Conservation (phyloP, 2,329 filamentous ascomycete genomes). For the Stachybotrys chartarum region DNA sequence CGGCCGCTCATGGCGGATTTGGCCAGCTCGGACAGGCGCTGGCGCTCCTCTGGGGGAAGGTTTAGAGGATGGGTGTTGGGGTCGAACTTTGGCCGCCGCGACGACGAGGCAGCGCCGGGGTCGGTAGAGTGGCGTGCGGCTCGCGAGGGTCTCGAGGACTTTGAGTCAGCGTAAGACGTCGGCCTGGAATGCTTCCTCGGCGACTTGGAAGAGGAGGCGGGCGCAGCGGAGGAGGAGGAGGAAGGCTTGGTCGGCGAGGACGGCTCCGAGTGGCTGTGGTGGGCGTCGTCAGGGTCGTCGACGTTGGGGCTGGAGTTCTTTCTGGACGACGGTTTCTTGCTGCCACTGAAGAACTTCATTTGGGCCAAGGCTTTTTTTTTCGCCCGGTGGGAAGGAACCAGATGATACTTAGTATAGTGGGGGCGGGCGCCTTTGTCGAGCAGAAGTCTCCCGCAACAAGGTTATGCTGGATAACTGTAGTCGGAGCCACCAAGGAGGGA, state of each 20-base stretch:
- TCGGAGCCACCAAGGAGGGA: background rate
- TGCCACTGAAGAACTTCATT: slow-evolving; percentile 45
- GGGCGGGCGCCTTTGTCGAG: slow-evolving; percentile 6
- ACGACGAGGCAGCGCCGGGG: slow-evolving; percentile 28
- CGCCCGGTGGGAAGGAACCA: slow-evolving; percentile 3
- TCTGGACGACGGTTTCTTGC: slow-evolving; percentile 35
- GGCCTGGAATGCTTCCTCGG: slow-evolving; percentile 22
- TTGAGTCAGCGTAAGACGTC: slow-evolving; percentile 20
- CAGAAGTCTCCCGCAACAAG: slow-evolving; percentile 29
- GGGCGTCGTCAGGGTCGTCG: slow-evolving; percentile 29
- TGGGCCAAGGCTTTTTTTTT: slow-evolving; percentile 14
- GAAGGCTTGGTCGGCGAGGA: slow-evolving; percentile 29
- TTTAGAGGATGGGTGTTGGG: slow-evolving; percentile 81
- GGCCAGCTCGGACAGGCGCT: slow-evolving; percentile 64
- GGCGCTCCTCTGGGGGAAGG: slow-evolving; percentile 80
- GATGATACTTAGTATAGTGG: slow-evolving; percentile 1
- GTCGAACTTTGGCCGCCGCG: slow-evolving; percentile 50
- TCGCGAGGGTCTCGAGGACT: slow-evolving; percentile 31
- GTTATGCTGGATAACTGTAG: slow-evolving; percentile 28
- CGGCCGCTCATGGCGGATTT: slow-evolving; percentile 48
- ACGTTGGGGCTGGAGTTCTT: slow-evolving; percentile 30
- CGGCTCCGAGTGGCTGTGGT: slow-evolving; percentile 28
- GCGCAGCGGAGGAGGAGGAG: slow-evolving; percentile 12
- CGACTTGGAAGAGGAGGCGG: slow-evolving; percentile 20
- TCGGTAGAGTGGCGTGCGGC: slow-evolving; percentile 43